A percentile compares a stretch with the other conserved stretches of the same genome.
phyloP scores from a whole-genome alignment of 2,329 filamentous ascomycete genomes.

The Venturiaceae sp. region DNA sequence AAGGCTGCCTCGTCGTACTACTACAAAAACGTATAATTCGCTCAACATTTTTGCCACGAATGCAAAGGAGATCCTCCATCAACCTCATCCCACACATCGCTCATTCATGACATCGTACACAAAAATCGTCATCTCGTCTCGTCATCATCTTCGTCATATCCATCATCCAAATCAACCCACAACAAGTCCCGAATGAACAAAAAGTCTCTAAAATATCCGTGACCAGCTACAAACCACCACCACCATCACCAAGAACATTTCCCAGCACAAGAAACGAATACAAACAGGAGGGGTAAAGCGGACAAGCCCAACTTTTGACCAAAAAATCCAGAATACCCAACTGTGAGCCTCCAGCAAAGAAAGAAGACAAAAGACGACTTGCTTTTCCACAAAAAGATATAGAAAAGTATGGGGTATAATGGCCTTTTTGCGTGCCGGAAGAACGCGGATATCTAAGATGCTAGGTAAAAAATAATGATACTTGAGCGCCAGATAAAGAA shows the following conservation, averaged over 20 bases:
- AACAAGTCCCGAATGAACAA: not conserved
- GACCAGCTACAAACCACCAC: not conserved
- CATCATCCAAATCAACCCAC: not conserved
- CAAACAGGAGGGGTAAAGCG: not conserved
- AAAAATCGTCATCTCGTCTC: not conserved
- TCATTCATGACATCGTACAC: not conserved
- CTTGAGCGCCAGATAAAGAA: not conserved
- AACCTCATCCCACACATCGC: not conserved
- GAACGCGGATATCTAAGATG: constrained; percentile 1
- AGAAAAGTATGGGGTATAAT: constrained; percentile 1
- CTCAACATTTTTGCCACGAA: not conserved
- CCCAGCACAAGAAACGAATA: not conserved
- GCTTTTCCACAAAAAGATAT: not conserved
- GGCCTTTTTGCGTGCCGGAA: not conserved
- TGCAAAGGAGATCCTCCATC: not conserved
- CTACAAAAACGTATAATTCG: not conserved
- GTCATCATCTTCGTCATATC: not conserved
- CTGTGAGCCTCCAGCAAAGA: not conserved
- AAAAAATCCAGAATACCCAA: not conserved
- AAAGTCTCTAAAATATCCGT: not conserved
- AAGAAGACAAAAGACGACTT: not conserved
- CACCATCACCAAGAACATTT: not conserved
- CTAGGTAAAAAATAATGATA: not conserved
- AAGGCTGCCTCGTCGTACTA: not conserved
- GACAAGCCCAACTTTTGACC: not conserved